Evolutionary conservation across 352 stramenopile genomes (phyloP).

Genomic region (Globisporangium cylindrosporum): DNA sequence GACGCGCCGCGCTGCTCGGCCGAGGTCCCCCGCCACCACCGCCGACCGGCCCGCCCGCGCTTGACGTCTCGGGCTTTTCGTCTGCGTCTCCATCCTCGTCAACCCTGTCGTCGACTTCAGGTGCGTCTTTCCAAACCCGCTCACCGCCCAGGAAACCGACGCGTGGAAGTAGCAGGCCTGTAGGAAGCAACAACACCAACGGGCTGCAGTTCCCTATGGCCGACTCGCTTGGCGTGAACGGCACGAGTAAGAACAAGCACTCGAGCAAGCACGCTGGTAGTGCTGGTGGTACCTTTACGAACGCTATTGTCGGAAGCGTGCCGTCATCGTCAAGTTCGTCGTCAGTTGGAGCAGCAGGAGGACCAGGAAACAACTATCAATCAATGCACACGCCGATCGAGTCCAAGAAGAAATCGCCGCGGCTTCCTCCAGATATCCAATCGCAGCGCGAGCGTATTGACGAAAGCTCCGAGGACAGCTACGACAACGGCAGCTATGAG

Average conservation of each 20-base stretch:
- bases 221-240: constrained; percentile 13
- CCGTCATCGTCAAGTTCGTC: neutral
- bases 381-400: constrained; percentile 57
- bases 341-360: neutral
- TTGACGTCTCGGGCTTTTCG: constrained; percentile 5
- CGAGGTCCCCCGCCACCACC: constrained; percentile 14
- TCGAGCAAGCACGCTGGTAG: neutral
- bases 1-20: constrained; percentile 6
- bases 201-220: constrained; percentile 17
- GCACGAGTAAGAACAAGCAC: constrained; percentile 4
- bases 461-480: constrained; percentile 75
- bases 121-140: constrained; percentile 5
- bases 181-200: constrained; percentile 1
- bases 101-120: neutral
- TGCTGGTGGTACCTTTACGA: neutral
- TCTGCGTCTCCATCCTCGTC: constrained; percentile 10
- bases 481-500: constrained; percentile 65
- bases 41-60: neutral
- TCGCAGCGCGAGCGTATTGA: constrained; percentile 43
- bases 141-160: constrained; percentile 3
- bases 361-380: constrained; percentile 31
- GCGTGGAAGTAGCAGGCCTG: neutral
- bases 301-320: neutral
- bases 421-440: constrained; percentile 12
- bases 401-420: constrained; percentile 29